Evolutionary conservation across 169 alveolate species (phyloP).

Genomic region (Plasmodium reichenowi): DNA sequence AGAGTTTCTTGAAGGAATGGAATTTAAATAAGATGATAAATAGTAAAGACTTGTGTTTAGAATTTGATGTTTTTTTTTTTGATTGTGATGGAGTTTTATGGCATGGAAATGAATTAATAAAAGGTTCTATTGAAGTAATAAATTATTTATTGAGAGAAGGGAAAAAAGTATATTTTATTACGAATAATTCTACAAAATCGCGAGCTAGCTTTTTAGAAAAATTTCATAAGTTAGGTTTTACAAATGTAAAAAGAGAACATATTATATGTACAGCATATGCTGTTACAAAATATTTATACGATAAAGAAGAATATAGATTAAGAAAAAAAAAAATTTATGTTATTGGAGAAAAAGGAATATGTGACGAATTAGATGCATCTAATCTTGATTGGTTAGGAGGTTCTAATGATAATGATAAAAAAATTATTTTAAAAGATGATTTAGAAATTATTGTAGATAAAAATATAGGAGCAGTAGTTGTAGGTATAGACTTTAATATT

Average conservation of each 20-base stretch:
- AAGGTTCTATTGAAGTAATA: conserved; percentile 83
- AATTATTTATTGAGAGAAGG: conserved; percentile 41
- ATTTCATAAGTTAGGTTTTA: conserved; percentile 77
- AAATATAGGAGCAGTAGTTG: conserved; percentile 81
- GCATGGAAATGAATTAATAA: conserved; percentile 82
- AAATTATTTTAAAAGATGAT: conserved; percentile 44
- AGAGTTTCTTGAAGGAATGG: conserved; percentile 64
- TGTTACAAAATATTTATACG: conserved; percentile 62
- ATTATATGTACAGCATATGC: conserved; percentile 77
- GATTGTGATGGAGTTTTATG: conserved; percentile 85
- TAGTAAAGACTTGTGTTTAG: conserved; percentile 40
- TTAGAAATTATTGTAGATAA: conserved; percentile 53
- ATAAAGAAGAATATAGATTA: conserved; percentile 36
- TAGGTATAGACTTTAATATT: conserved; percentile 79
- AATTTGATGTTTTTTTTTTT: conserved; percentile 77
- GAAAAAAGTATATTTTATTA: conserved; percentile 77
- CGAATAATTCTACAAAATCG: conserved; percentile 80
- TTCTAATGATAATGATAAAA: conserved; percentile 72
- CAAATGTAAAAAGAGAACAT: conserved; percentile 43
- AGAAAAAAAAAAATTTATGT: conserved; percentile 78
- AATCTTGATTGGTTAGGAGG: conserved; percentile 52
- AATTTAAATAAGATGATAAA: conserved; percentile 18
- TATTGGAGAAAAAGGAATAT: conserved; percentile 78
- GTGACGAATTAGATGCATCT: conserved; percentile 42
- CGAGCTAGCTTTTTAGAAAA: conserved; percentile 74